Conservation (phyloP, 306 rosid species). For the Quercus engelmannii region DNA sequence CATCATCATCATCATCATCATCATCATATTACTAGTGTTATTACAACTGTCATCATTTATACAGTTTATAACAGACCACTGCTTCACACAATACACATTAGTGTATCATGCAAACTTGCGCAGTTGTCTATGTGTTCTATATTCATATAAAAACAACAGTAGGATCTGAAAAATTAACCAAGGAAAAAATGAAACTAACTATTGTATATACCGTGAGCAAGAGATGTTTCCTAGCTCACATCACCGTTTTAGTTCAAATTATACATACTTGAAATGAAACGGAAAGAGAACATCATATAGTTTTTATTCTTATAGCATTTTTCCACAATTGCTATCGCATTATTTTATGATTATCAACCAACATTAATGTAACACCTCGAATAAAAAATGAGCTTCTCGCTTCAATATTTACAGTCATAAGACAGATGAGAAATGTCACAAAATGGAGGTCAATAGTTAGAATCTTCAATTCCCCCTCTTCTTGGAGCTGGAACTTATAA, state of each 20-base stretch:
- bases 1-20: background rate
- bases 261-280: too few relatives aligned
- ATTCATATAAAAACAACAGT: background rate
- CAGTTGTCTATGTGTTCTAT: background rate
- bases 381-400: background rate
- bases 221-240: background rate
- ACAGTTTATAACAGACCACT: background rate
- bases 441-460: too few relatives aligned
- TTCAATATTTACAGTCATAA: background rate
- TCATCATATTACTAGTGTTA: background rate
- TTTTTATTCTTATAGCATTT: background rate
- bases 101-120: background rate
- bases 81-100: background rate
- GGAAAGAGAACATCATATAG: background rate
- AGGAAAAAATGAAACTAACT: background rate
- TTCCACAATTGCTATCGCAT: background rate
- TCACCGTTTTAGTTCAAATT: background rate
- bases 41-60: background rate
- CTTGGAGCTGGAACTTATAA: too few relatives aligned
- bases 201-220: background rate
- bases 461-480: too few relatives aligned
- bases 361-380: background rate
- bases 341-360: background rate
- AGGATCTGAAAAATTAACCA: background rate
- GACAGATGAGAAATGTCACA: too few relatives aligned